These are phyloP conservation scores for Calonectria pteridis DNA, from an alignment of 2,329 filamentous ascomycete genomes.

Conservation along the genomic window DNA sequence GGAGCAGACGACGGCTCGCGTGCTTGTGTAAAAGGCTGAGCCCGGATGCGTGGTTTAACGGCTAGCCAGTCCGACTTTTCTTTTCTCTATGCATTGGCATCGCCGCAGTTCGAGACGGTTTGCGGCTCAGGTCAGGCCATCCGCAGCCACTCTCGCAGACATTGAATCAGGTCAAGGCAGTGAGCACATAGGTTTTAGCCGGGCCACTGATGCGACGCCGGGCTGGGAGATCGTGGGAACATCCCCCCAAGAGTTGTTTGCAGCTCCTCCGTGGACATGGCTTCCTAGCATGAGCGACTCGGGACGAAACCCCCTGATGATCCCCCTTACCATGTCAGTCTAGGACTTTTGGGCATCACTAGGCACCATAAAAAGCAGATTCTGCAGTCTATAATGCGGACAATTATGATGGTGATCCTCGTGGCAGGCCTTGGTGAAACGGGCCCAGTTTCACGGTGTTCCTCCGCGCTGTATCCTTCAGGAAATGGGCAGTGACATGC, in stretches of 20 bases:
- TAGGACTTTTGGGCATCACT: background rate
- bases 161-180: constrained; percentile 24
- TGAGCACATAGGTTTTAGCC: background rate
- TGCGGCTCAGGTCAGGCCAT: constrained; percentile 30
- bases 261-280: constrained; percentile 19
- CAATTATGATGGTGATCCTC: background rate
- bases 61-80: constrained; percentile 7
- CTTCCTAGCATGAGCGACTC: constrained; percentile 24
- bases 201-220: constrained; percentile 5
- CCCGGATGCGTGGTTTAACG: constrained; percentile 21
- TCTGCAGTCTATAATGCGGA: background rate
- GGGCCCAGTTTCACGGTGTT: constrained; percentile 36
- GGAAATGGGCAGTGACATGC: background rate
- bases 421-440: constrained; percentile 37
- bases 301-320: constrained; percentile 25
- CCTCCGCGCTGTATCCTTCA: constrained; percentile 13
- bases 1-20: constrained; percentile 15
- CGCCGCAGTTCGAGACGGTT: constrained; percentile 29
- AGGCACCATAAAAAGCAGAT: constrained; percentile 6
- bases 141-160: constrained; percentile 25
- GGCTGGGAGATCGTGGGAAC: constrained; percentile 32
- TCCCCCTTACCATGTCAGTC: constrained; percentile 30
- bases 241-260: constrained; percentile 3
- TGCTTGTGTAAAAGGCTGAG: constrained; percentile 18
- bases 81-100: constrained; percentile 6